Evolutionary conservation across 2,329 filamentous ascomycete species (phyloP), one percentile per base, ranked within the genome.

Genomic region (Trichoderma polysporum): DNA sequence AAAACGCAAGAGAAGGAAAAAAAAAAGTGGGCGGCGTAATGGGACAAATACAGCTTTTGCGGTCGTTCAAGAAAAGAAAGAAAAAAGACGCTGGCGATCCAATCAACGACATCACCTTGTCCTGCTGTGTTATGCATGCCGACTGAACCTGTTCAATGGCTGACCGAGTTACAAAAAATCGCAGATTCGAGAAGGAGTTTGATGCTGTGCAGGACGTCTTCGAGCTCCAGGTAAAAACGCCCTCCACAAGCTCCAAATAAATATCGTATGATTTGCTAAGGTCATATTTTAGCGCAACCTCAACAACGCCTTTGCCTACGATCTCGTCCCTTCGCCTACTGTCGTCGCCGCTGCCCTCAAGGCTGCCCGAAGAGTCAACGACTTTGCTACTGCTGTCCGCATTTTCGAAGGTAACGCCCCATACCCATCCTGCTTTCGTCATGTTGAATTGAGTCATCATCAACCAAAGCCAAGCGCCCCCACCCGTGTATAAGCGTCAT

Each of bases 301-400:
- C 78, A 99, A 99, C 90, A 99, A 99, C 85, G 94, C 93, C 80
- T 99, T 99, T 84, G 95, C 95, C 79, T 99, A 99, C 90, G 95
- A 99, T 90, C 91, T 99, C 77, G 95, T 99, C 73, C 95, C 96
- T 77, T 95, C 94, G 52, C 90, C 94, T 71, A 89, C 92, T 74
- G 95, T 99, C 79, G 88, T 97, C 81, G 88, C 88, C 76, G 94
- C 95, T 76, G 95, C 95, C 71, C 88, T 99, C 76, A 93, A 91
- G 83, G 95, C 95, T 75, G 95, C 95, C 74, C 88, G 95, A 81
- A 88, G 95, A 81, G 95, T 99, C 79, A 97, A 99, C 83, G 95
- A 99, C 86, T 98, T 90, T 85, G 95, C 95, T 73, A 99, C 95
- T 72, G 95, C 95, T 75, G 95, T 99, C 78, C 92, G 95, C 79